These are phyloP conservation scores for Ustilago trichophora DNA, from an alignment of 1,284 basidiomycete species.

Conservation along the genomic window DNA sequence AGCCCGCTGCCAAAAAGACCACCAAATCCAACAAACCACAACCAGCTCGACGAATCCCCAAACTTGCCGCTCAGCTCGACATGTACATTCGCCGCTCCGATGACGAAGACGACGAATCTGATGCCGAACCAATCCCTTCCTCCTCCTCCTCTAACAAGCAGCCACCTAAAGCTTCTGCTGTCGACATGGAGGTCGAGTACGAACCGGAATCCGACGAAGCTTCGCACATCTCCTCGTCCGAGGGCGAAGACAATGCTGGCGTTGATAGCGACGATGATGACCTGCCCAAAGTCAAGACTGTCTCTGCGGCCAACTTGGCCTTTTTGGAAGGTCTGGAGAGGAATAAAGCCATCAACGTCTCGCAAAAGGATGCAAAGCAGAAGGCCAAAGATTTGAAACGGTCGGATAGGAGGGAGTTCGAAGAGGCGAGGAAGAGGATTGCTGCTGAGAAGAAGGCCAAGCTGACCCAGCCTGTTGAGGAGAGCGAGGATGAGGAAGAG, in stretches of 20 bases:
- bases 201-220: conserved; percentile 37
- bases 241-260: background rate
- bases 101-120: conserved; percentile 11
- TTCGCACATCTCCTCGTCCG: conserved; percentile 25
- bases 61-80: conserved; percentile 24
- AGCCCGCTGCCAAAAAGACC: background rate
- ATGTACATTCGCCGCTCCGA: conserved; percentile 41
- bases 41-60: conserved; percentile 8
- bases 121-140: background rate
- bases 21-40: background rate
- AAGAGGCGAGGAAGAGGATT: conserved; percentile 16
- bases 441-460: conserved; percentile 69
- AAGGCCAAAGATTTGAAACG: conserved; percentile 36
- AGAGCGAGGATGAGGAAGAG: conserved; percentile 21
- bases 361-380: conserved; percentile 40
- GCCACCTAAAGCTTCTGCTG: background rate
- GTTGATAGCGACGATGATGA: background rate
- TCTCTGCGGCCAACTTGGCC: conserved; percentile 33
- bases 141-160: background rate
- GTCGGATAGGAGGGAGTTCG: conserved; percentile 22
- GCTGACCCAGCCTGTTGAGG: conserved; percentile 74
- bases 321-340: conserved; percentile 26
- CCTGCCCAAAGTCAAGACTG: conserved; percentile 16
- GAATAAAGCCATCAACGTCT: conserved; percentile 25
- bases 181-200: conserved; percentile 1